Evolutionary conservation across 148 eudicot genomes (phyloP).

Genomic region (Camellia sinensis): DNA sequence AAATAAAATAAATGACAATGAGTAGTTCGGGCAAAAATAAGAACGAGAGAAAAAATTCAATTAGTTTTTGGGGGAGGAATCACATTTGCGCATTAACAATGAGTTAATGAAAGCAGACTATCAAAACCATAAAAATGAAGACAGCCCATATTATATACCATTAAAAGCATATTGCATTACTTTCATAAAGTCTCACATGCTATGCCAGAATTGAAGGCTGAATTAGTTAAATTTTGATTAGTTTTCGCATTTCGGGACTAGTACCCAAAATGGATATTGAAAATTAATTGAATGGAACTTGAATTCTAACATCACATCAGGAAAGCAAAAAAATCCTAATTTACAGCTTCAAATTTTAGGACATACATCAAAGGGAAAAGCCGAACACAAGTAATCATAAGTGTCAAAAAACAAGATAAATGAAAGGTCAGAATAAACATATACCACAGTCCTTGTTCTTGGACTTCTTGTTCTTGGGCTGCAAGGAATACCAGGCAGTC

Average conservation of each 20-base stretch:
- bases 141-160: neutral
- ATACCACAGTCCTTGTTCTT: slow-evolving; percentile 79
- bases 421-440: neutral
- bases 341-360: neutral
- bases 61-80: too few relatives aligned
- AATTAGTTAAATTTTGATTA: neutral
- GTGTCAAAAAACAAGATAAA: neutral
- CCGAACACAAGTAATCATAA: neutral
- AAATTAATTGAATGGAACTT: neutral
- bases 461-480: slow-evolving; percentile 66
- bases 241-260: neutral
- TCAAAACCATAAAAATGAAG: neutral
- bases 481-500: slow-evolving; percentile 78
- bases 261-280: neutral
- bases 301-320: neutral
- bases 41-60: neutral
- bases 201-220: neutral
- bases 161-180: neutral
- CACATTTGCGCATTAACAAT: neutral
- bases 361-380: neutral
- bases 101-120: neutral
- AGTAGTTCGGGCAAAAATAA: neutral
- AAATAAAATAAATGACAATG: slow-evolving; percentile 7
- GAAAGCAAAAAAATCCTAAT: neutral
- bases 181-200: neutral